These are phyloP conservation scores for Cercospora sp. DNA, from an alignment of 2,329 filamentous ascomycete species.

Conservation along the genomic window DNA sequence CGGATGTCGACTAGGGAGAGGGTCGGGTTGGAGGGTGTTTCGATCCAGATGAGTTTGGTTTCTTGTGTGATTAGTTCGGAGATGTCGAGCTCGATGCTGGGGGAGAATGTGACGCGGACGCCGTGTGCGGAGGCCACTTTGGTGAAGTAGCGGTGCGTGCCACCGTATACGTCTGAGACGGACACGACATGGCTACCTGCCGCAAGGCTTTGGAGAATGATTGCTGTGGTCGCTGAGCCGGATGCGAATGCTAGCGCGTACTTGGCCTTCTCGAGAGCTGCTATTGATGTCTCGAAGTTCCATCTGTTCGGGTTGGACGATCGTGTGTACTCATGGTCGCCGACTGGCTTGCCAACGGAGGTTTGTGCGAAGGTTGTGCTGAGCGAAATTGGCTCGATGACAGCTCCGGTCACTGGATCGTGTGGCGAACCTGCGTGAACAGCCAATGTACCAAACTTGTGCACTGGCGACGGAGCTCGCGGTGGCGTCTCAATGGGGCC, in stretches of 20 bases:
- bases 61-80: constrained; percentile 78
- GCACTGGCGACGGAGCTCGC: constrained; percentile 69
- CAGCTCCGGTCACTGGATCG: constrained; percentile 87
- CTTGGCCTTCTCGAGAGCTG: constrained; percentile 86
- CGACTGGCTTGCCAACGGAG: constrained; percentile 81
- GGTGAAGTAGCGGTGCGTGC: constrained; percentile 98
- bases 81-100: constrained; percentile 86
- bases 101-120: constrained; percentile 91
- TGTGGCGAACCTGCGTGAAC: constrained; percentile 92
- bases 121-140: constrained; percentile 94
- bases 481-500: constrained; percentile 69
- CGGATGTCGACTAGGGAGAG: constrained; percentile 90
- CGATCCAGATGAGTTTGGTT: constrained; percentile 96
- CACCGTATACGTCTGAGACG: constrained; percentile 95
- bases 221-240: constrained; percentile 89
- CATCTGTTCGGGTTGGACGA: constrained; percentile 92
- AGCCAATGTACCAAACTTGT: constrained; percentile 87
- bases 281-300: constrained; percentile 90
- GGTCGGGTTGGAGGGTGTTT: constrained; percentile 92
- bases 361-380: constrained; percentile 96
- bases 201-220: constrained; percentile 87
- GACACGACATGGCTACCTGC: constrained; percentile 91
- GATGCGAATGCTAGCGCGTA: constrained; percentile 93
- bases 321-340: constrained; percentile 88
- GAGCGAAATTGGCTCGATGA: constrained; percentile 93